A percentile compares a stretch with the other conserved stretches of the same genome.
phyloP scores from a whole-genome alignment of 2,329 filamentous ascomycete species.

The Didymella sp. region DNA sequence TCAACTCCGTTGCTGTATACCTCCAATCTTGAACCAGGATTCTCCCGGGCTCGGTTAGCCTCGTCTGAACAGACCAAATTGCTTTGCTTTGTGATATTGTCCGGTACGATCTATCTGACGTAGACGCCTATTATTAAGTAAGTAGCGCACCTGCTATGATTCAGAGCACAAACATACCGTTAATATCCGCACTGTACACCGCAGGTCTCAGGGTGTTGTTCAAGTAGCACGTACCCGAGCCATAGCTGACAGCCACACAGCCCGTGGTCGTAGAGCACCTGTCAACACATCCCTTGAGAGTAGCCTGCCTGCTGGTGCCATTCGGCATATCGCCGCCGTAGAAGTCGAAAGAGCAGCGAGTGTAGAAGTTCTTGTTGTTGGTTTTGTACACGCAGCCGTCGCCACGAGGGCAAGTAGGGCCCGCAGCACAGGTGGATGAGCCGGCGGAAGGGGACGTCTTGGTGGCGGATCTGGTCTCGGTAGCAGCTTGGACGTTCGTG shows the following conservation, averaged over 20 bases:
- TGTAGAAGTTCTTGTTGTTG: not conserved
- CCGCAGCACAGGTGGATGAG: not conserved
- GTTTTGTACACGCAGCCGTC: not conserved
- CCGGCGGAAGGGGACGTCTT: not conserved
- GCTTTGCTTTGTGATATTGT: no score
- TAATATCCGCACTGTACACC: not conserved
- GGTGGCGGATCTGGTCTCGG: not conserved
- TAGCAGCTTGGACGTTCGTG: constrained; percentile 5
- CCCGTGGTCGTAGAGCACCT: not conserved
- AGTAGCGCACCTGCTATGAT: not conserved
- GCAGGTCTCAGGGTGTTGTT: not conserved
- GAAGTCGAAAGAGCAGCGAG: not conserved
- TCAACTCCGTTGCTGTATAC: no score
- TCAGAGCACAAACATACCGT: not conserved
- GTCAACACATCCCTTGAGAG: not conserved
- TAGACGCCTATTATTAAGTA: not conserved
- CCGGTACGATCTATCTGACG: not conserved
- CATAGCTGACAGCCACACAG: constrained; percentile 1
- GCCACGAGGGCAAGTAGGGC: not conserved
- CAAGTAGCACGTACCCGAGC: not conserved
- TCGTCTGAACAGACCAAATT: no score
- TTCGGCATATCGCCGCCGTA: not conserved
- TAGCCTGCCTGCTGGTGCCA: not conserved
- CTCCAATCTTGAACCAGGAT: no score
- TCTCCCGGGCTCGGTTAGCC: no score